Conservation (phyloP, 345 rosid genomes). For the Carallia brachiata region DNA sequence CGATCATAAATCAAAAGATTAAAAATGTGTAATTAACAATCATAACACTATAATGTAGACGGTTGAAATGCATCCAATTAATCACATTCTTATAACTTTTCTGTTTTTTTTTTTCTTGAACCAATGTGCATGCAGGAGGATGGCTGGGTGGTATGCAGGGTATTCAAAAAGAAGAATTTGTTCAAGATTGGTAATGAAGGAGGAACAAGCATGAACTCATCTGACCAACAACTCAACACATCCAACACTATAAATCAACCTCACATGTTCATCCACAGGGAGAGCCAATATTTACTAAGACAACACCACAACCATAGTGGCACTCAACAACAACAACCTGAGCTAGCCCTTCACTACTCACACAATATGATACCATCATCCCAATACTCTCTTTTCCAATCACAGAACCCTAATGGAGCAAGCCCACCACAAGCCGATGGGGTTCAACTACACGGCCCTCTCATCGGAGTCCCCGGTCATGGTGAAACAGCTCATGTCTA, state of each 20-base stretch:
- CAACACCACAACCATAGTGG: slow-evolving; percentile 28
- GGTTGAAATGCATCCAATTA: no score
- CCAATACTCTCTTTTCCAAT: slow-evolving; percentile 53
- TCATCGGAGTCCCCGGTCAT: slow-evolving; percentile 33
- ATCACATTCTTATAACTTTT: no score
- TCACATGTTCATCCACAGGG: slow-evolving; percentile 50
- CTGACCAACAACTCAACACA: slow-evolving; percentile 41
- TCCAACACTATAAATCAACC: slow-evolving; percentile 37
- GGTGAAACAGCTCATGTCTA: slow-evolving; percentile 52
- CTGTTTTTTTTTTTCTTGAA: background rate
- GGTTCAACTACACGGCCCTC: slow-evolving; percentile 46
- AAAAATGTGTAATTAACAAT: no score
- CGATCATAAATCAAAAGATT: no score
- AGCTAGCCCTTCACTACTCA: slow-evolving; percentile 65
- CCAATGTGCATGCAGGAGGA: slow-evolving; percentile 63
- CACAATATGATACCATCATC: slow-evolving; percentile 31
- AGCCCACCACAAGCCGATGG: slow-evolving; percentile 40
- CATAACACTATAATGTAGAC: no score
- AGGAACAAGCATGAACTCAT: slow-evolving; percentile 57
- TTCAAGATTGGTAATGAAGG: slow-evolving; percentile 65
- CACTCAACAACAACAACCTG: slow-evolving; percentile 46
- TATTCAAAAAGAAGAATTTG: slow-evolving; percentile 82
- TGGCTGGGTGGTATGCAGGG: slow-evolving; percentile 95
- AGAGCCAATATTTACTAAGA: slow-evolving; percentile 50
- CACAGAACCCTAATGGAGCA: slow-evolving; percentile 40